Percentiles rank a stretch among this genome's conserved stretches.
phyloP scores from a whole-genome alignment of 257 asterid species.

The Primulina tabacum region DNA sequence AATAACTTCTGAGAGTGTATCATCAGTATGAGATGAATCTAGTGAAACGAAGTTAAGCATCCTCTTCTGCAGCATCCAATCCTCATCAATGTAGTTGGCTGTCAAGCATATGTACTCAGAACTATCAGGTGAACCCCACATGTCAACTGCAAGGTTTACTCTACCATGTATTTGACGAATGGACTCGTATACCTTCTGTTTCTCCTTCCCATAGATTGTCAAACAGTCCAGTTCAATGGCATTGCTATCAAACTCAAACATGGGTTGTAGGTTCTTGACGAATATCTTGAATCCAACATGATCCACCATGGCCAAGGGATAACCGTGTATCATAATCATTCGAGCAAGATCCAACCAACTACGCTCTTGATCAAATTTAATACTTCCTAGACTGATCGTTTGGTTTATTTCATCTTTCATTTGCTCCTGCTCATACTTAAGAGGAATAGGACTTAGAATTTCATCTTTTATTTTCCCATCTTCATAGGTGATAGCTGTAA shows the following conservation, averaged over 20 bases:
- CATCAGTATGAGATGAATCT: slow-evolving; percentile 68
- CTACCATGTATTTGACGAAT: slow-evolving; percentile 69
- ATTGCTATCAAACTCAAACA: slow-evolving; percentile 64
- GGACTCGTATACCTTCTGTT: slow-evolving; percentile 60
- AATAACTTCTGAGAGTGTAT: slow-evolving; percentile 66
- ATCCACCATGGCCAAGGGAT: slow-evolving; percentile 85
- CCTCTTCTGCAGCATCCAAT: slow-evolving; percentile 85
- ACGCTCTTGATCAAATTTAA: slow-evolving; percentile 78
- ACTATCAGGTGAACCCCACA: slow-evolving; percentile 70
- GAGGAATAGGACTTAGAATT: slow-evolving; percentile 53
- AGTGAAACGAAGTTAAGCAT: slow-evolving; percentile 71
- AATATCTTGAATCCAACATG: slow-evolving; percentile 82
- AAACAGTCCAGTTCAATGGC: slow-evolving; percentile 77
- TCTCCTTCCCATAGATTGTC: slow-evolving; percentile 66
- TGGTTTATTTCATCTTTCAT: slow-evolving; percentile 59
- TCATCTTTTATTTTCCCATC: slow-evolving; percentile 71
- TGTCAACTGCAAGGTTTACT: slow-evolving; percentile 69
- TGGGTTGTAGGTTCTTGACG: slow-evolving; percentile 84
- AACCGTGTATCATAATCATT: slow-evolving; percentile 96
- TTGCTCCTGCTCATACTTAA: slow-evolving; percentile 59
- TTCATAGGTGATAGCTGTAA: slow-evolving; percentile 48
- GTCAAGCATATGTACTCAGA: slow-evolving; percentile 65
- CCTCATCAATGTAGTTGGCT: slow-evolving; percentile 71
- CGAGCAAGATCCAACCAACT: slow-evolving; percentile 89
- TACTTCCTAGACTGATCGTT: slow-evolving; percentile 61